Evolutionary conservation across 129 eudicot species (phyloP).

Genomic region (Flaveria ramosissima): DNA sequence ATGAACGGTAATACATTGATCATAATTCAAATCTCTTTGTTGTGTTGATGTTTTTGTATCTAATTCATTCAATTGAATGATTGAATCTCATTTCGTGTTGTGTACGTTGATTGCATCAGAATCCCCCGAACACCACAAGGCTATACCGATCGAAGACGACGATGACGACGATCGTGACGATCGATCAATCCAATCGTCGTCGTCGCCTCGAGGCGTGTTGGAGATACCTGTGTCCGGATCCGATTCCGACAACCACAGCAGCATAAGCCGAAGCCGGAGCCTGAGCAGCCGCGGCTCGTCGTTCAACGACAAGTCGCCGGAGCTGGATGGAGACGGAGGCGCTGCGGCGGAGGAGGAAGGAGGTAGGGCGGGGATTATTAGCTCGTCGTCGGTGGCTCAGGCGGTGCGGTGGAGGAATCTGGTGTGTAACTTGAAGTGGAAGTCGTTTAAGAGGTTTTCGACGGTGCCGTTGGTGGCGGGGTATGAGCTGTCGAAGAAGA

Average conservation of each 20-base stretch:
- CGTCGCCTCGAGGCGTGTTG: constrained; percentile 76
- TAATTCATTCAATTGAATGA: too few relatives aligned
- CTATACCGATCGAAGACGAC: constrained; percentile 25
- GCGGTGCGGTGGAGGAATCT: constrained; percentile 51
- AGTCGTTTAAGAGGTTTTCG: constrained; percentile 48
- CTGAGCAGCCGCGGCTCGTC: constrained; percentile 49
- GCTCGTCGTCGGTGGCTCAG: constrained; percentile 21
- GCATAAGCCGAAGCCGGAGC: constrained; percentile 42
- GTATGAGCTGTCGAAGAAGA: constrained; percentile 52
- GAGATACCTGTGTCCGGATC: constrained; percentile 58
- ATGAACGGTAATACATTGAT: constrained; percentile 18
- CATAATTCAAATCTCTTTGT: too few relatives aligned
- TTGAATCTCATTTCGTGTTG: too few relatives aligned
- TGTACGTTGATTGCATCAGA: too few relatives aligned
- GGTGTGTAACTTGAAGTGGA: constrained; percentile 51
- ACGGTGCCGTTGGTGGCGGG: constrained; percentile 50
- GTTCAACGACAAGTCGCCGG: constrained; percentile 36
- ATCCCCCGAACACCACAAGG: not conserved
- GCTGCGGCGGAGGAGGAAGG: constrained; percentile 17
- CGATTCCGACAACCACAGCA: constrained; percentile 60
- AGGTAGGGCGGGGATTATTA: constrained; percentile 11
- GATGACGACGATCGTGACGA: constrained; percentile 32
- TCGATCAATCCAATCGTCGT: not conserved
- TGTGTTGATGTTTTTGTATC: too few relatives aligned
- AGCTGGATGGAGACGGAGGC: not conserved